Evolutionary conservation across 441 rosid genomes (phyloP).

Genomic region (Arabidopsis lyrata): DNA sequence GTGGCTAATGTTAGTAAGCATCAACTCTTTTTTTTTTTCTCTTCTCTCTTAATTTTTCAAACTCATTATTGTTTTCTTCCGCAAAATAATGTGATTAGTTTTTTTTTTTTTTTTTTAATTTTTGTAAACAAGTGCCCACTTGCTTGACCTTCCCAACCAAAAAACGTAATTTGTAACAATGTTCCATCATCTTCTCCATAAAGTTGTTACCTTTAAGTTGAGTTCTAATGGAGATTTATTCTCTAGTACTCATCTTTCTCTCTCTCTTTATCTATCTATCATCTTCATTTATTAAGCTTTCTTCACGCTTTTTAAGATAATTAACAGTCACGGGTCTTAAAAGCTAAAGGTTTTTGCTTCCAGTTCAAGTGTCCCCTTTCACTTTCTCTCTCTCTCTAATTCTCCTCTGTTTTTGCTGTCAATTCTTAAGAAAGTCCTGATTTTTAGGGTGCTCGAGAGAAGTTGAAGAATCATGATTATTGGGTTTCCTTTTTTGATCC

Average conservation of each 20-base stretch:
- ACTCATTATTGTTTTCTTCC: not conserved
- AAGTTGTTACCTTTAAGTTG: slow-evolving; percentile 44
- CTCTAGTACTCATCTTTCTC: slow-evolving; percentile 27
- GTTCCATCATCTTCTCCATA: slow-evolving; percentile 38
- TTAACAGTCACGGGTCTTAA: slow-evolving; percentile 43
- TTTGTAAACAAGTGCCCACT: slow-evolving; percentile 34
- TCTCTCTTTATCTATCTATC: slow-evolving; percentile 19
- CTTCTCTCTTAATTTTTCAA: not conserved
- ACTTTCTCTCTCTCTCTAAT: slow-evolving; percentile 33
- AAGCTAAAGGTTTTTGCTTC: slow-evolving; percentile 46
- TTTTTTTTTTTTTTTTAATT: not conserved
- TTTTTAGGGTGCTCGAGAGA: slow-evolving; percentile 42
- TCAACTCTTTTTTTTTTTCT: not conserved
- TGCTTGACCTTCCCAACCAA: slow-evolving; percentile 38
- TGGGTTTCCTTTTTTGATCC: slow-evolving; percentile 50
- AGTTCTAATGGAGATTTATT: slow-evolving; percentile 38
- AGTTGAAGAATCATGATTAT: slow-evolving; percentile 44
- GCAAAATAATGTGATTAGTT: slow-evolving; percentile 27
- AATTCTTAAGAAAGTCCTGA: slow-evolving; percentile 1
- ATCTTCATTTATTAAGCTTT: slow-evolving; percentile 33
- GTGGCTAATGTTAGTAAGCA: slow-evolving; percentile 36
- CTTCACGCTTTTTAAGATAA: slow-evolving; percentile 47
- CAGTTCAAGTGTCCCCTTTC: slow-evolving; percentile 49
- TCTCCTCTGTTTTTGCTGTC: slow-evolving; percentile 26
- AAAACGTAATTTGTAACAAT: slow-evolving; percentile 23